Evolutionary conservation across 495 filamentous ascomycete species (phyloP), one percentile per base, ranked within the genome.

Genomic region (Letharia lupina): DNA sequence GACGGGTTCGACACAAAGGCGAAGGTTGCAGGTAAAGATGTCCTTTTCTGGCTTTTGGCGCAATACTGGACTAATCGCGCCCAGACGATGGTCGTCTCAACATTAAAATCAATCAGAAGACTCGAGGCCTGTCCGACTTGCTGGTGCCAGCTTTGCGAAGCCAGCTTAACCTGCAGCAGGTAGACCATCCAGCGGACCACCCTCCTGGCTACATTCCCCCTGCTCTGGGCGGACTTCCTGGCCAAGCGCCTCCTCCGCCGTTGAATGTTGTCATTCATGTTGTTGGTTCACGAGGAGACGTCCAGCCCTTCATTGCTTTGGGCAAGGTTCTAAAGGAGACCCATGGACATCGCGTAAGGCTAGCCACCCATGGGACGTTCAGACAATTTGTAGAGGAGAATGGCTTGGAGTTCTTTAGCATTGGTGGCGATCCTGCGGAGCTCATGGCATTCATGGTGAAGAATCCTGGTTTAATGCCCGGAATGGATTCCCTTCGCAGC

Each of bases 401-500:
- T 70, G 86, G 84, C 0, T 76, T 93, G 7, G 90, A 93, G 72
- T 93, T 91, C 74, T 93, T 91, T 76, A 82, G 76, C 57, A 90
- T 93, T 45, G 89, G 90, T 15, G 90, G 90, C 40, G 87, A 93
- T 72, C 90, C 90, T 20, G 80, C 85, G 1, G 85, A 90, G 70
- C 81, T 94, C 35, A 94, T 94, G 90, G 84, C 87, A 4, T 93
- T 89, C 70, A 91, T 93, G 90, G 89, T 92, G 31, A 90, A 91
- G 72, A 91, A 94, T 74, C 88, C 89, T 16, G 88, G 90, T 2
- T 77, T 94, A 64, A 87, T 92, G 75, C 90, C 90, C 0, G 83
- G 84, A 16, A 78, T 92, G 57, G 80, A 86, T 60, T 81, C 86
- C 6, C 75, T 93, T 28, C 82, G 83, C 54, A 84, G 78, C 50